Base-by-base conservation (phyloP, 805 yeast genomes). In the Metschnikowia cerradonensis region DNA sequence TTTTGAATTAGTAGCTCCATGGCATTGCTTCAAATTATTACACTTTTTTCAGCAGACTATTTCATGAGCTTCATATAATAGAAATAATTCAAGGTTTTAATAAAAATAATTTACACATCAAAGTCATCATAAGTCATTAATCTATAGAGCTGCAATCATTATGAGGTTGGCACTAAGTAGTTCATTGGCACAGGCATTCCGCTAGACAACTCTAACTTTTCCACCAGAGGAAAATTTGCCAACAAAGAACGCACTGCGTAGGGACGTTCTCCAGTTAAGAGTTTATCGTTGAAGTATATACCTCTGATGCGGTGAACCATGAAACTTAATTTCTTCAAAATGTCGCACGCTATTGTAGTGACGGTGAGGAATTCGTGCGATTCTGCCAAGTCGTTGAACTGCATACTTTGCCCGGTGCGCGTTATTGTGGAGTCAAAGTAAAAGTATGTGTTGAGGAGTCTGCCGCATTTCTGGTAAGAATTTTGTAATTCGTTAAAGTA, bases 221-320 rank as follows among this genome's bases (percentile, higher is more conserved):
- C 75, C 7, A 71, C 61, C 11, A 61, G 53, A 1, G 73, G 73
- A 46, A 62, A 66, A 50, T 67, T 70, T 45, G 66, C 56, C 52
- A 66, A 53, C 46, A 71, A 56, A 31, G 65, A 57, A 36, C 60
- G 63, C 33, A 70, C 58, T 1, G 72, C 65, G 39, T 61, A 61
- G 13, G 57, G 64, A 46, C 67, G 63, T 32, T 67, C 73, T 0
- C 73, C 75, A 2, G 50, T 42, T 17, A 68, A 54, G 17, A 60
- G 52, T 15, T 49, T 51, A 48, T 71, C 76, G 50, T 71, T 72
- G 35, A 71, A 62, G 46, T 63, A 67, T 17, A 70, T 45, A 3
- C 67, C 68, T 49, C 66, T 57, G 11, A 70, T 63, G 41, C 71
- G 56, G 14, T 62, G 67, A 45, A 66, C 42, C 71, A 70, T 66